Base-by-base conservation (phyloP, 2,329 filamentous ascomycete species). In the Mycosphaerella sp. region DNA sequence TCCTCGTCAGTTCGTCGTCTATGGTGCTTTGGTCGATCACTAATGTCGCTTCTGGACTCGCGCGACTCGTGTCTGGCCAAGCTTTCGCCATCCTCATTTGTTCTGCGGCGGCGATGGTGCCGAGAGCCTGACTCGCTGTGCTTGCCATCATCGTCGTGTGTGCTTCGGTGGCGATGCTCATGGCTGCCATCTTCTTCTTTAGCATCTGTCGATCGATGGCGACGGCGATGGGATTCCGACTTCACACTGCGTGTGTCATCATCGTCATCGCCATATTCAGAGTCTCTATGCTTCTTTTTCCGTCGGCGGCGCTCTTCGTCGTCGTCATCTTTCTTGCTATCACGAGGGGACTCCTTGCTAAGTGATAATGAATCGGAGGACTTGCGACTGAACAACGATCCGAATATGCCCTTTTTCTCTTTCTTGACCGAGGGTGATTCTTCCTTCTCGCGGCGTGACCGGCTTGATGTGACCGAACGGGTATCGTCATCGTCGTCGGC, bases 321-420 rank as follows among this genome's bases (percentile, higher is more conserved):
- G 16, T 69, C 67, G 9, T 70, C 68, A 36, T 71, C 68, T 35
- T 54, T 35, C 32, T 52, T 55, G 50, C 57, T 57, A 12, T 62
- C 59, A 10, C 60, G 52, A 6, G 58, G 56, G 1, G 55, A 57
- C 5, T 55, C 55, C 21, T 58, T 43, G 42, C 53, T 61, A 43
- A 61, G 41, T 7, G 52, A 30, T 1, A 53, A 49, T 10, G 56
- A 59, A 18, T 62, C 60, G 47, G 18, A 70, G 2, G 72, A 72
- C 61, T 72, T 76, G 57, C 71, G 69, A 28, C 68, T 65, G 54
- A 76, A 75, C 7, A 76, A 57, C 4, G 73, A 71, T 44, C 75
- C 70, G 6, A 77, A 48, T 10, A 73, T 71, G 42, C 69, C 69
- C 43, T 73, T 72, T 56, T 72, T 70, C 54, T 73, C 73, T 44